phyloP scores from a whole-genome alignment of 768 basidiomycete genomes.

The Ramaria sp. region DNA sequence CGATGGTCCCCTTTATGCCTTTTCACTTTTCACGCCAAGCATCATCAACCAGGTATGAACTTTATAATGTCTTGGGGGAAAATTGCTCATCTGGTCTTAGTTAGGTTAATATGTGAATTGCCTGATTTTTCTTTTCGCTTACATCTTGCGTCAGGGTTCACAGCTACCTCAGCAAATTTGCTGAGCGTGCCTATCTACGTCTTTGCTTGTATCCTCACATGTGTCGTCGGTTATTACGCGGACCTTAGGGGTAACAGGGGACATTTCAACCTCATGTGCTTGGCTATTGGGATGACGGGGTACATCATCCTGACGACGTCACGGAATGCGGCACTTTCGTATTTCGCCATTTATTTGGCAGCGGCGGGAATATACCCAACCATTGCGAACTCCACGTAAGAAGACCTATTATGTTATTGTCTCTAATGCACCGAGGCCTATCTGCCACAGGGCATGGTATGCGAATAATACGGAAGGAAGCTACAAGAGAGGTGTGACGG shows the following conservation, averaged over 20 bases:
- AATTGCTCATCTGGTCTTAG: no score
- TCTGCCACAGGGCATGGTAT: slow-evolving; percentile 47
- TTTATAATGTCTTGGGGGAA: slow-evolving; percentile 39
- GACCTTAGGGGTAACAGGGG: slow-evolving; percentile 49
- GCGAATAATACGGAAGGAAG: slow-evolving; percentile 64
- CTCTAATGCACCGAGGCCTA: slow-evolving; percentile 13
- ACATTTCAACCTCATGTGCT: slow-evolving; percentile 32
- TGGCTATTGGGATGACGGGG: slow-evolving; percentile 33
- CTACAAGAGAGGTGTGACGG: slow-evolving; percentile 60
- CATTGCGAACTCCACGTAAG: slow-evolving; percentile 37
- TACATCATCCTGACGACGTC: slow-evolving; percentile 62
- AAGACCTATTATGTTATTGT: not conserved
- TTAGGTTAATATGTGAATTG: slow-evolving; percentile 16
- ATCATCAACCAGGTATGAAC: slow-evolving; percentile 56
- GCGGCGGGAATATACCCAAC: slow-evolving; percentile 45
- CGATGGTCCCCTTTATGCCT: slow-evolving; percentile 66
- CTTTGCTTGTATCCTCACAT: slow-evolving; percentile 61
- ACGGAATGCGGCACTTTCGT: slow-evolving; percentile 49
- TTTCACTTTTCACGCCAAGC: slow-evolving; percentile 67
- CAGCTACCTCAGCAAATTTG: slow-evolving; percentile 57
- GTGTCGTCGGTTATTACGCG: slow-evolving; percentile 47
- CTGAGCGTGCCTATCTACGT: slow-evolving; percentile 71
- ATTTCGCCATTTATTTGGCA: slow-evolving; percentile 64
- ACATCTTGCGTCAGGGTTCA: slow-evolving; percentile 45
- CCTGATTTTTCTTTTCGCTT: slow-evolving; percentile 43